phyloP scores from a whole-genome alignment of 768 basidiomycete species.

The Amanita phalloides region DNA sequence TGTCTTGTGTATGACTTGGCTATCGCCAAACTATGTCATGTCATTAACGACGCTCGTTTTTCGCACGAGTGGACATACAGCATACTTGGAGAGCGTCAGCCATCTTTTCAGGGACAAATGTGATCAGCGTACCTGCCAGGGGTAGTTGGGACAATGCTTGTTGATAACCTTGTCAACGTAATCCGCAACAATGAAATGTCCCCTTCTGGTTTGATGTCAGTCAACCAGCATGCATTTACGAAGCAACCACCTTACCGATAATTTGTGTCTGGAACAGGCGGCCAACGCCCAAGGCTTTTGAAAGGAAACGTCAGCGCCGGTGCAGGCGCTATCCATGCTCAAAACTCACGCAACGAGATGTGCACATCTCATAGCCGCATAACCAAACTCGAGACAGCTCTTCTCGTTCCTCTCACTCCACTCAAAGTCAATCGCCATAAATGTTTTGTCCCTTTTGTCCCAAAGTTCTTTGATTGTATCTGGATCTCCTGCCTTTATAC shows the following conservation, averaged over 20 bases:
- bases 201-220: constrained; percentile 32
- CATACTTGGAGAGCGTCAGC: constrained; percentile 33
- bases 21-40: constrained; percentile 59
- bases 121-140: constrained; percentile 53
- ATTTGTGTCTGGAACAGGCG: constrained; percentile 63
- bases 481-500: constrained; percentile 57
- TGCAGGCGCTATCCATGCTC: background rate
- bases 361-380: constrained; percentile 67
- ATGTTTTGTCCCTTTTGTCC: constrained; percentile 62
- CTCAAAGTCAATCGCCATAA: constrained; percentile 66
- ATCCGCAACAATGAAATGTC: constrained; percentile 67
- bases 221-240: background rate
- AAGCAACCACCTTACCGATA: constrained; percentile 44
- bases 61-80: constrained; percentile 32
- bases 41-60: constrained; percentile 4
- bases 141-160: constrained; percentile 50
- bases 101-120: background rate
- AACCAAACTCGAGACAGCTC: constrained; percentile 70
- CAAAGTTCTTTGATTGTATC: constrained; percentile 57
- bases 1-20: constrained; percentile 54
- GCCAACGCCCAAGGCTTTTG: constrained; percentile 58
- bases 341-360: constrained; percentile 55
- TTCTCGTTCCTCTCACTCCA: constrained; percentile 64
- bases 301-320: background rate
- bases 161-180: constrained; percentile 56